Evolutionary conservation across 1,284 basidiomycete species (phyloP).

Genomic region (Trichosporon asahii): DNA sequence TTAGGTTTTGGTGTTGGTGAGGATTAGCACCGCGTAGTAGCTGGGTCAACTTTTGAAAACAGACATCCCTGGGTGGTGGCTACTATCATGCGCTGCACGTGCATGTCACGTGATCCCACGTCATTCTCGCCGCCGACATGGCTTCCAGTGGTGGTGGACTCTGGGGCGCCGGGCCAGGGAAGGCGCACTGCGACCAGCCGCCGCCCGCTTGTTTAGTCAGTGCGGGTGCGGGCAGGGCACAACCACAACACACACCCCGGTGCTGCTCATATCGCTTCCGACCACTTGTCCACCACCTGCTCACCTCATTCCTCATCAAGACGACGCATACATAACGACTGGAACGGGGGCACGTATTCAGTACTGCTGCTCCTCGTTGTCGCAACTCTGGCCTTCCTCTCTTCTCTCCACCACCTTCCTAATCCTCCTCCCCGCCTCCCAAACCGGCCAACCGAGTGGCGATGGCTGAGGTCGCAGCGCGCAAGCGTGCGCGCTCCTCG

Average conservation of each 20-base stretch:
- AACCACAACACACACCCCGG: neutral
- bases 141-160: neutral
- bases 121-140: neutral
- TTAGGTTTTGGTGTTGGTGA: neutral
- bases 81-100: neutral
- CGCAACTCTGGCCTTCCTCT: neutral
- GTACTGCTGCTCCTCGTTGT: neutral
- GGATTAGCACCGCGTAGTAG: neutral
- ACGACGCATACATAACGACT: neutral
- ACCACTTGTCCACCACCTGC: neutral
- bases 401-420: neutral
- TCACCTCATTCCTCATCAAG: neutral
- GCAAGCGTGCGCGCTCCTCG: conserved; percentile 42
- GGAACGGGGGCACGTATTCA: neutral
- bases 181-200: neutral
- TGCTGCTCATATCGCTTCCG: too few species aligned
- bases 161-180: neutral
- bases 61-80: neutral
- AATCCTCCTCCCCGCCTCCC: neutral
- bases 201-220: conserved; percentile 3
- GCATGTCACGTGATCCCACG: conserved; percentile 5
- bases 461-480: conserved; percentile 27
- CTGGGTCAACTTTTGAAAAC: neutral
- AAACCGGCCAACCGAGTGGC: neutral
- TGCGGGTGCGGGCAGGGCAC: neutral